Base-by-base conservation (phyloP, 129 eudicot genomes). In the Helianthus annuus region DNA sequence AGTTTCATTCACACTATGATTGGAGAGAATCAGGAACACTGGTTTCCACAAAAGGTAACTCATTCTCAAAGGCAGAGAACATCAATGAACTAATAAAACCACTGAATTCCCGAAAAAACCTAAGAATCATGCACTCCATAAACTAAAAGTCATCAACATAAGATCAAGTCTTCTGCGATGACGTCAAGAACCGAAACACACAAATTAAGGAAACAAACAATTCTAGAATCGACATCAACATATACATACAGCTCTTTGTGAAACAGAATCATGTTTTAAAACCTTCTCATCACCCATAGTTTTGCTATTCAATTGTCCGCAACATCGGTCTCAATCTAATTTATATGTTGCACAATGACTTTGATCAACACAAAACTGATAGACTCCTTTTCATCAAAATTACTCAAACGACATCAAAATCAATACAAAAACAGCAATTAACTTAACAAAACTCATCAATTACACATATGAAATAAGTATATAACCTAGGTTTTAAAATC, bases 271-370 rank as follows among this genome's bases (percentile, higher is more conserved):
- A 61, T 34, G 66, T 13, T 61, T 61, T 32, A n/a, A 10, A 32
- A 61, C 39, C 19, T 29, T 29, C 4, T 27, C 45, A 27, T 49
- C 61, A 49, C 8, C 42, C 75, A 76, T 68, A 76, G 70, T 68
- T 63, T 10, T 32, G 63, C 75, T 58, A 68, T 68, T 29, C 9
- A 32, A 46, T 9, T 1, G 24, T 48, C 63, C 40, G 44, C 51
- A 42, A 64, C 52, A 68, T 48, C 64, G 46, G 68, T 76, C 70
- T 48, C 66, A 14, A 75, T 48, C 66, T 76, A 61, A 46, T 24
- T 68, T 57, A 29, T 58, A 45, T 4, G 60, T 34, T 36, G 15
- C 12, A 53, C 49, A 36, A 32, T 34, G 39, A 15, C 53, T 17
- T 65, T 38, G 78, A 61, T 48, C 52, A 73, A 48, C 61, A 49